Base-by-base conservation (phyloP, 768 basidiomycete species). In the Pleurotus tuber-regium region DNA sequence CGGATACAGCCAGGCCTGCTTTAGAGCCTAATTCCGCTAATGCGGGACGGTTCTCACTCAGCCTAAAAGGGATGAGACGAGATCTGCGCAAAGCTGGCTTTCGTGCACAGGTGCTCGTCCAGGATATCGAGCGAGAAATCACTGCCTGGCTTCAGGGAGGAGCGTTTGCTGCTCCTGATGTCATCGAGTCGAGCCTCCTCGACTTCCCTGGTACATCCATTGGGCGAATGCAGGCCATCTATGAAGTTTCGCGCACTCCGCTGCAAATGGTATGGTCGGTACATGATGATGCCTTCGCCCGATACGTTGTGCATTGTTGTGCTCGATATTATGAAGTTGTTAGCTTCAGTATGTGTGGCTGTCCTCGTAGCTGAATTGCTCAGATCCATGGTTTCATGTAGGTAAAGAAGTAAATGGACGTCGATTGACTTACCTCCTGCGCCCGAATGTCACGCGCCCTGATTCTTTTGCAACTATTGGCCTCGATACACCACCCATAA, bases 301-400 rank as follows among this genome's bases (percentile, higher is more conserved):
- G 90, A 26, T 92, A 89, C 59, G 79, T 92, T 40, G 82, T 92
- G 4, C 90, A 93, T 57, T 92, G 89, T 57, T 84, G 87, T 53
- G 88, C 89, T 35, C 74, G 89, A 30, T 92, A 86, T 66, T 81
- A 91, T 64, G 82, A 83, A 52, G 66, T 92, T 53, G 84, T 92
- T 59, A 87, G 86, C 69, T 92, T 84, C 73, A 92, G 89, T 89
- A 65, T 59, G 87, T 74, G 14, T 31, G 24, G 30, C 10, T 14
- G 31, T 46, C 33, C 18, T 40, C 33, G 33, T 44, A n/a, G 9
- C 47, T 18, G 12, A 7, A 42, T 26, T 41, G 35, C 43, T 42
- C 19, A 44, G 6, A 6, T 23, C 28, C 23, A 10, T 36, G 30
- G 28, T 47, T 50, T 30, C 42, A 33, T 21, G 4, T 52, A 80